phyloP scores from a whole-genome alignment of 768 basidiomycete genomes.

The Mycena leptocephala region DNA sequence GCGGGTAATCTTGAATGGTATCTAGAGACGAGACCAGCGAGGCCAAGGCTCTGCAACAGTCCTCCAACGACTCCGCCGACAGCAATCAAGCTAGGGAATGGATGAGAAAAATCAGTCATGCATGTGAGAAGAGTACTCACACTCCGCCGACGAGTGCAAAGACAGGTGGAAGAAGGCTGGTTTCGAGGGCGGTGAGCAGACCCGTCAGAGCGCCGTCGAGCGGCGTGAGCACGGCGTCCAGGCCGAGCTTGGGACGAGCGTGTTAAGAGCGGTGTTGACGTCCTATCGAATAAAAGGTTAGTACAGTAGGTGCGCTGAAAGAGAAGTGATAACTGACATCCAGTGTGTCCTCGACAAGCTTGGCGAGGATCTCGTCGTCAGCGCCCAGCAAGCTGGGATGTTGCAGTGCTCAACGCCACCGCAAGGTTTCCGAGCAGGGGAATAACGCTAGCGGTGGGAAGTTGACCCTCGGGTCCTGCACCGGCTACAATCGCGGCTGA shows the following conservation, averaged over 20 bases:
- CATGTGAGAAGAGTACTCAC: not conserved
- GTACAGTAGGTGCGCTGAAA: not conserved
- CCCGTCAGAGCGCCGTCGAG: conserved; percentile 10
- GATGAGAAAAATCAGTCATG: not conserved
- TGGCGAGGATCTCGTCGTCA: conserved; percentile 5
- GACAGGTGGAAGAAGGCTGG: not conserved
- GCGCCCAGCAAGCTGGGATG: conserved; percentile 4
- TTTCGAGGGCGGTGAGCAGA: conserved; percentile 7
- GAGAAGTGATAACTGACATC: not conserved
- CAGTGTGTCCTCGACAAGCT: conserved; percentile 6
- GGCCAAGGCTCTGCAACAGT: not conserved
- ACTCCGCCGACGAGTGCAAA: conserved; percentile 1
- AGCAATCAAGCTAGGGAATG: not conserved
- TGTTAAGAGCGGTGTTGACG: conserved; percentile 12
- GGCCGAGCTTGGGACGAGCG: conserved; percentile 15
- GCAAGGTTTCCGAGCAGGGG: not conserved
- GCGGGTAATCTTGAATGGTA: no score
- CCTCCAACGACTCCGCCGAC: conserved; percentile 8
- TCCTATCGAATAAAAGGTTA: not conserved
- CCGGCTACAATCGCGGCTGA: not conserved
- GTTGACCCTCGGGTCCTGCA: not conserved
- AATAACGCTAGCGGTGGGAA: not conserved
- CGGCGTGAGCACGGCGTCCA: not conserved
- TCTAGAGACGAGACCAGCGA: not conserved
- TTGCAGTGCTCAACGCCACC: conserved; percentile 6